Conservation (phyloP, 208 protist species). For the Angomonas desouzai region DNA sequence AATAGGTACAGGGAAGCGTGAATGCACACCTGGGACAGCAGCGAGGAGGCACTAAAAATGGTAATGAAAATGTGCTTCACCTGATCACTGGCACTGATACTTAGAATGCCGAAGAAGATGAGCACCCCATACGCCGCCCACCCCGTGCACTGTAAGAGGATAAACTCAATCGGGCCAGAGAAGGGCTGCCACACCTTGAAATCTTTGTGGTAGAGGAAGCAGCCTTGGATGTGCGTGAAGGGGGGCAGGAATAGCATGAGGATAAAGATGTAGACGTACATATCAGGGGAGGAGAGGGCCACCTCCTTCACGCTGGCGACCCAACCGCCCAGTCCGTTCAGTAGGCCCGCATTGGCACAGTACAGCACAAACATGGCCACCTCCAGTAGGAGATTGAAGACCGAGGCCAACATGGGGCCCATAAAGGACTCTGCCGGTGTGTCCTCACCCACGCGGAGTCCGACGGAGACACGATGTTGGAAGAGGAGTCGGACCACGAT, state of each 20-base stretch:
- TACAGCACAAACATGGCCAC: conserved; percentile 9
- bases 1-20: conserved; percentile 68
- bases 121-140: conserved; percentile 57
- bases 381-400: conserved; percentile 4
- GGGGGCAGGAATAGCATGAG: conserved; percentile 60
- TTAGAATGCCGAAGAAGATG: conserved; percentile 50
- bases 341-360: background rate
- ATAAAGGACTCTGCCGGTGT: background rate
- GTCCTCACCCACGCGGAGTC: background rate
- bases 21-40: conserved; percentile 62
- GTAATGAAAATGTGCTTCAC: conserved; percentile 30
- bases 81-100: conserved; percentile 41
- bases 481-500: conserved; percentile 42
- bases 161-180: conserved; percentile 49
- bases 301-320: background rate
- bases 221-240: conserved; percentile 60
- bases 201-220: conserved; percentile 43
- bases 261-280: conserved; percentile 21
- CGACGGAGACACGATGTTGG: background rate
- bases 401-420: background rate
- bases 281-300: conserved; percentile 20
- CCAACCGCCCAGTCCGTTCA: conserved; percentile 3
- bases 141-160: conserved; percentile 44
- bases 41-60: conserved; percentile 34
- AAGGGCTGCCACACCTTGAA: conserved; percentile 70